Percentiles rank a stretch among this genome's conserved stretches.
Conservation (phyloP, 352 stramenopile genomes). For the Thalassiosira hispida region DNA sequence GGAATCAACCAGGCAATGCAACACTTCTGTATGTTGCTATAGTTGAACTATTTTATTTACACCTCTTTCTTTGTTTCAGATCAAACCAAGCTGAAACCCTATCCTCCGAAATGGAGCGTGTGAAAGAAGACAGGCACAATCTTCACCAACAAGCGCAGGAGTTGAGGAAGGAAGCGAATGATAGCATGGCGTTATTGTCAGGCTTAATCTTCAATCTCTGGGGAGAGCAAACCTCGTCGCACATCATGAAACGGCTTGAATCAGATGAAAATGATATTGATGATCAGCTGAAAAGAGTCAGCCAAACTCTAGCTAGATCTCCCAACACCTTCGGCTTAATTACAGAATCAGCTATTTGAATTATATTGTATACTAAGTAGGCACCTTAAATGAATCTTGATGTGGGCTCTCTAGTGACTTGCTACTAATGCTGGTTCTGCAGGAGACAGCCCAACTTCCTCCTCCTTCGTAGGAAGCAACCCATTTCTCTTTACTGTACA, state of each 20-base stretch:
- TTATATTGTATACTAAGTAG: too few species aligned
- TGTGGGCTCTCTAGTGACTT: background rate
- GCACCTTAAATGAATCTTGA: too few species aligned
- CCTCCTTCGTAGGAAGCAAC: conserved; percentile 11
- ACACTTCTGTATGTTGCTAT: too few species aligned
- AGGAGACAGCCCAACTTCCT: background rate
- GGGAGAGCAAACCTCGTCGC: background rate
- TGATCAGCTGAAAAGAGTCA: too few species aligned
- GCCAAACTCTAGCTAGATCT: too few species aligned
- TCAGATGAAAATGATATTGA: background rate
- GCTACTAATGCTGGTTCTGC: conserved; percentile 17
- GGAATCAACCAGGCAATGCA: background rate
- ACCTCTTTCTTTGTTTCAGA: background rate
- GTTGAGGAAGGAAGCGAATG: background rate
- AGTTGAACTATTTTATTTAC: background rate
- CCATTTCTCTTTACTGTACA: conserved; percentile 46
- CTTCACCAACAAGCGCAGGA: background rate
- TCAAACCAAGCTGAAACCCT: background rate
- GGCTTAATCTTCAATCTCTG: background rate
- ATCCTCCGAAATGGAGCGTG: background rate
- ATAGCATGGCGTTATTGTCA: background rate
- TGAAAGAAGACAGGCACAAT: background rate
- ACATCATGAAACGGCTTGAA: background rate
- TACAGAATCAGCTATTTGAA: too few species aligned
- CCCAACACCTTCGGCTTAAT: too few species aligned